Evolutionary conservation across 192 early-diverging fungal genomes (phyloP).

Genomic region (Dimargaris cristalligena): DNA sequence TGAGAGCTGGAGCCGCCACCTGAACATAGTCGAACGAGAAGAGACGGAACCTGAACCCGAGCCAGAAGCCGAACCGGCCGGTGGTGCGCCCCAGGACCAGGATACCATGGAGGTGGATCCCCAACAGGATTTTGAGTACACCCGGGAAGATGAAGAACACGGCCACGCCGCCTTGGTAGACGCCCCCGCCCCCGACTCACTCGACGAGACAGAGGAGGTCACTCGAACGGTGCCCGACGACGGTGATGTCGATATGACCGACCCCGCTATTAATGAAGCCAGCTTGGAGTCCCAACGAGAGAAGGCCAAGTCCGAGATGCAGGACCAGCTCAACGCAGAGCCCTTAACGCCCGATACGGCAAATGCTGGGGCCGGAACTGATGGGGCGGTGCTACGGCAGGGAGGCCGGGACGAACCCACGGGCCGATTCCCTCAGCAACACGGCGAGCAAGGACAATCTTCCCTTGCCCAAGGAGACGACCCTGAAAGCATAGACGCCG

Average conservation of each 20-base stretch:
- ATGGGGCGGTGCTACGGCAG: constrained; percentile 17
- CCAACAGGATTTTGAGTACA: constrained; percentile 48
- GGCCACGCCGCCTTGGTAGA: constrained; percentile 27
- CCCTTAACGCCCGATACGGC: constrained; percentile 20
- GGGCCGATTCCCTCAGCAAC: no score
- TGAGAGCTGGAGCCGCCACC: constrained; percentile 79
- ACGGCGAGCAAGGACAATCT: constrained; percentile 24
- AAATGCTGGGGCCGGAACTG: constrained; percentile 24
- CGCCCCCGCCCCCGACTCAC: constrained; percentile 37
- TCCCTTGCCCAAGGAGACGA: constrained; percentile 17
- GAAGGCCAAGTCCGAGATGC: constrained; percentile 55
- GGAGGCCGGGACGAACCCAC: no score
- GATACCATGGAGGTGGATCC: constrained; percentile 31
- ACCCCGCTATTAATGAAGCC: constrained; percentile 15
- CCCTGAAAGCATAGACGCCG: constrained; percentile 20
- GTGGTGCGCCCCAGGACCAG: no score
- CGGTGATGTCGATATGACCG: background rate
- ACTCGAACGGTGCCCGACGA: background rate
- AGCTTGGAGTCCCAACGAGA: constrained; percentile 33
- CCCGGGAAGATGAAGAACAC: constrained; percentile 7
- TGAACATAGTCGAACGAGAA: constrained; percentile 56
- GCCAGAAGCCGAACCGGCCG: constrained; percentile 31
- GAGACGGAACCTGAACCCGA: constrained; percentile 21
- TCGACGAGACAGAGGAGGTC: constrained; percentile 39
- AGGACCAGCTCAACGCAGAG: constrained; percentile 22